A percentile compares a stretch with the other conserved stretches of the same genome.
Evolutionary conservation across 495 filamentous ascomycete species (phyloP).

Genomic region (Xeromyces bisporus): DNA sequence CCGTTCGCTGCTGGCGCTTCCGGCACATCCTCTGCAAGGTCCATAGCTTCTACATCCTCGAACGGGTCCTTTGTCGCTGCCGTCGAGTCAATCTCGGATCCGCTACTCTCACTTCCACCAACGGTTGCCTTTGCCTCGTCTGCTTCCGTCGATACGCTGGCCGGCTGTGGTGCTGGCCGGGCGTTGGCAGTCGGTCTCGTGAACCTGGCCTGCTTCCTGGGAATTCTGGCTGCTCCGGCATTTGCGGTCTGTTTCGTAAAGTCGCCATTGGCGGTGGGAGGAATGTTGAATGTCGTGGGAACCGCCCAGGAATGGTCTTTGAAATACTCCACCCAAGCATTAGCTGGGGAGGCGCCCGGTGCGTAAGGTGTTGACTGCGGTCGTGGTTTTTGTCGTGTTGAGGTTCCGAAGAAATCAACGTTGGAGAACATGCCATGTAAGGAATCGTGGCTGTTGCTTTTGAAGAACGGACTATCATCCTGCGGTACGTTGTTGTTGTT

Average conservation of each 20-base stretch:
- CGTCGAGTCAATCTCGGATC: too few species aligned
- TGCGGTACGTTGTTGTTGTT: constrained; percentile 5
- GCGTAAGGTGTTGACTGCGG: constrained; percentile 19
- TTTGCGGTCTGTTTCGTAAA: constrained; percentile 12
- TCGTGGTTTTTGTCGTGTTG: constrained; percentile 5
- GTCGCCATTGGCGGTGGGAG: too few species aligned
- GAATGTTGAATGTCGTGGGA: constrained; percentile 14
- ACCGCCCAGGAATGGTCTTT: constrained; percentile 36
- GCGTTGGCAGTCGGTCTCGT: constrained; percentile 12
- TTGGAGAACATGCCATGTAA: not conserved
- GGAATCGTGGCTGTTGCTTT: not conserved
- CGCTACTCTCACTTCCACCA: constrained; percentile 5
- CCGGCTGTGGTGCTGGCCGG: constrained; percentile 15
- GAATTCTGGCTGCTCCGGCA: constrained; percentile 18
- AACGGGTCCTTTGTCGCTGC: too few species aligned
- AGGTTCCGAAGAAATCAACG: not conserved
- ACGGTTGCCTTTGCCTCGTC: constrained; percentile 22
- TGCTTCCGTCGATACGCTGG: constrained; percentile 26
- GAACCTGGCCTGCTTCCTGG: constrained; percentile 20
- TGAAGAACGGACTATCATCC: constrained; percentile 3
- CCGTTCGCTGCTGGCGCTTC: constrained; percentile 3
- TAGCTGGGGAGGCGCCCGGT: constrained; percentile 39
- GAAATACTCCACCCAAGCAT: constrained; percentile 50
- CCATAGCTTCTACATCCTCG: constrained; percentile 28
- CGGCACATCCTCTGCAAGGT: constrained; percentile 28